A percentile compares a stretch with the other conserved stretches of the same genome.
These are phyloP conservation scores for Lentinula sp. DNA, from an alignment of 768 basidiomycete genomes.

Conservation along the genomic window DNA sequence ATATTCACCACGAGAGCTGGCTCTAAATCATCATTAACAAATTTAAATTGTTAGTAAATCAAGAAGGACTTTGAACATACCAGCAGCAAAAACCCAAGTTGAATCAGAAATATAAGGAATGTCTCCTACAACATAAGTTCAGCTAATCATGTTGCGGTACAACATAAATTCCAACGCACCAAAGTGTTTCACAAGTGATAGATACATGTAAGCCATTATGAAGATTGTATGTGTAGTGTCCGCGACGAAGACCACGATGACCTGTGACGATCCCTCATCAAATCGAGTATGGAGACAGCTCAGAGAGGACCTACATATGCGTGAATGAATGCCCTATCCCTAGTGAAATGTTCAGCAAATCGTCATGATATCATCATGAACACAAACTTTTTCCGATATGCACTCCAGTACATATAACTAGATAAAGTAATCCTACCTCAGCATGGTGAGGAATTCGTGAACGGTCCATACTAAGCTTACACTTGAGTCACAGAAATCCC, in stretches of 20 bases:
- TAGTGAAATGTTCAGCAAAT: background rate
- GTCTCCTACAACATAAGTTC: background rate
- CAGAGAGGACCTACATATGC: background rate
- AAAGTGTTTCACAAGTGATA: conserved; percentile 4
- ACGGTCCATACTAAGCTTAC: background rate
- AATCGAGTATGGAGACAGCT: background rate
- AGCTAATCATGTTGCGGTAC: background rate
- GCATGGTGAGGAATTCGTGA: background rate
- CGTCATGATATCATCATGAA: too few relatives aligned
- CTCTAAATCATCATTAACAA: background rate
- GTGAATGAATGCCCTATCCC: background rate
- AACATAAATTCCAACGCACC: background rate
- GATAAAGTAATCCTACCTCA: background rate
- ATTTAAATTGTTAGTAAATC: too few relatives aligned
- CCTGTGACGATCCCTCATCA: background rate
- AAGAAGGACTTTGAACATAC: background rate
- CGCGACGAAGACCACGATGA: background rate
- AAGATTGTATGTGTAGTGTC: conserved; percentile 6
- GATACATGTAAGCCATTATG: conserved; percentile 4
- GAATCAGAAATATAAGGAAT: background rate
- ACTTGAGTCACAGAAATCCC: conserved; percentile 8
- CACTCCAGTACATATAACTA: conserved; percentile 6
- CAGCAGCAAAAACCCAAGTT: background rate
- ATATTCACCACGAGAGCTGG: background rate
- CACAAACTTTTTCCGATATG: background rate